Base-by-base conservation (phyloP, 306 rosid species). In the Casuarina equisetifolia region DNA sequence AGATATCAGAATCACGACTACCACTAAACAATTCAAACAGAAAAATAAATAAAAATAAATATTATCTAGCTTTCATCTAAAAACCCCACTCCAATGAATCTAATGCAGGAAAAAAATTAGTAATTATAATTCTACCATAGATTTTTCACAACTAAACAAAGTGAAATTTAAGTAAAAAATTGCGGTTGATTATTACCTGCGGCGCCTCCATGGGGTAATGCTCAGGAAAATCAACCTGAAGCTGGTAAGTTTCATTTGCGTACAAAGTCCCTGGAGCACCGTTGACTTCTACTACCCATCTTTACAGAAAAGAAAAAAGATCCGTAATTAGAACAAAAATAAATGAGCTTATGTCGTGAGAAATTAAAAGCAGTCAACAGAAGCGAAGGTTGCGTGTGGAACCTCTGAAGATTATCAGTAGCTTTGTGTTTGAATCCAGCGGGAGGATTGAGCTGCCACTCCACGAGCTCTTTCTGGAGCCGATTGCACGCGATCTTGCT, bases 401-500 rank as follows among this genome's bases (percentile, higher is more conserved):
- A 96, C 99, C 94, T 93, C 73, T 93, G 99, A 71, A 96, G 96
- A 85, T 96, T 96, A 52, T 96, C 99, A 57, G 96, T 93, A 85
- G 89, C 99, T 85, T 86, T 90, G 94, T 93, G 99, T 70, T 93
- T 96, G 87, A 96, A 96, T 59, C 99, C 98, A 2, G 85, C 46
- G 0, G 98, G 99, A 44, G 99, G 98, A 85, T 96, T 93, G 69
- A 96, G 88, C 89, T 96, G 99, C 99, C 99, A 96, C 91, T 96
- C 99, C 3, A 93, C 72, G 1, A 96, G 96, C 82, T 96, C 99
- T 75, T 96, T 96, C 94, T 96, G 99, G 69, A 96, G 98, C 74
- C 98, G 90, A 86, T 93, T 96, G 92, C 96, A 87, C 45, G 99
- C 99, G 83, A 96, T 93, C 93, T 96, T 96, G 82, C 99, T 93